Evolutionary conservation across 768 basidiomycete species (phyloP), one percentile per base, ranked within the genome.

Genomic region (Phaffia tasmanica): DNA sequence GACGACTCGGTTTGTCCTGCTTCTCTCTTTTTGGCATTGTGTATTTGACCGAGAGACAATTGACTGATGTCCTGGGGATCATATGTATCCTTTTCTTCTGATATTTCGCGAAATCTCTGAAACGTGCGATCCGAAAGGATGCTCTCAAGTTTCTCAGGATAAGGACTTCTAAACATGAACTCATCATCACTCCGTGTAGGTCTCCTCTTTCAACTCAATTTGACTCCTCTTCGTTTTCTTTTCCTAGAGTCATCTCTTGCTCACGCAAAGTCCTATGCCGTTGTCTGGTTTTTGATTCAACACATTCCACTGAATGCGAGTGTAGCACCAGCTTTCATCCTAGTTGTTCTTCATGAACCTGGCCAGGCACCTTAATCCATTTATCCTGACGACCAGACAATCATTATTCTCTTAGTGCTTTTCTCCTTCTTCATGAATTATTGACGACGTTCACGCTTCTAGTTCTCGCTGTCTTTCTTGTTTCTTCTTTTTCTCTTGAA

Each of bases 151-250:
- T 94, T 72, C 84, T 95, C 83, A 80, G 91, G 66, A 90, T 94
- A 77, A 83, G 92, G 58, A 94, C 92, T 67, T 88, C 84, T 74
- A 82, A 87, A 61, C 92, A 95, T 75, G 92, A 94, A 73, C 79
- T 95, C 65, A 88, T 95, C 86, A 91, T 95, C 68, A 89, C 92
- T 2, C 92, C 92, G 65, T 88, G 92, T 89, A 62, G 32, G 85
- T 48, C 46, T 19, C 19, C 1, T n/a, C 42, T 30, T 27, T n/a
- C 11, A 14, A 21, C 51, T 23, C 18, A 9, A 5, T 16, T 27
- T 32, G n/a, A 48, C 50, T 29, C 32, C 19, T 32, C 54, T 46
- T 23, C 51, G 19, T 25, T 15, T 14, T 3, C n/a, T 23, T n/a
- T 25, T 51, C 30, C 25, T 0, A 42, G 35, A 42, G 35, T 42